These are phyloP conservation scores for Citrus unshiu DNA, from an alignment of 345 rosid genomes.

Conservation along the genomic window DNA sequence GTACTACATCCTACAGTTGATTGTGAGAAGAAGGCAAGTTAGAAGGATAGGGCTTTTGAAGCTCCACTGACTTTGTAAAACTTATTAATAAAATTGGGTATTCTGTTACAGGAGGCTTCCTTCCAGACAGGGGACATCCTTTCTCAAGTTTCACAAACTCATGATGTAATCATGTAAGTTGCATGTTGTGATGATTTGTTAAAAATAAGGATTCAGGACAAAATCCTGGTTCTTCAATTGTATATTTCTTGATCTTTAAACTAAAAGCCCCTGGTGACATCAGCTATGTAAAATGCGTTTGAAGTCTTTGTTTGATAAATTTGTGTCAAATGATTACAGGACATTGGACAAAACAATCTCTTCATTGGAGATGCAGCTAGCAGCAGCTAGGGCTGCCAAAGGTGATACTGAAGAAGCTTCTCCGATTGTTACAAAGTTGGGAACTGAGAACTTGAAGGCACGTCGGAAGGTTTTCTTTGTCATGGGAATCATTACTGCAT, in stretches of 20 bases:
- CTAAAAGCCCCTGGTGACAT: background rate
- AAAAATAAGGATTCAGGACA: background rate
- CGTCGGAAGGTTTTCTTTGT: slow-evolving; percentile 69
- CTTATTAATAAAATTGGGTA: slow-evolving; percentile 16
- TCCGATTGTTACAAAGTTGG: slow-evolving; percentile 31
- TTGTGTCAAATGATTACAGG: slow-evolving; percentile 35
- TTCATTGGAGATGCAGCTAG: slow-evolving; percentile 70
- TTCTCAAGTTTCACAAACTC: slow-evolving; percentile 92
- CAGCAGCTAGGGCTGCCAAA: slow-evolving; percentile 70
- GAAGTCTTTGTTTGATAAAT: background rate
- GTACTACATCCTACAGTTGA: slow-evolving; percentile 46
- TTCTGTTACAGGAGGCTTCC: slow-evolving; percentile 41
- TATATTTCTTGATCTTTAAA: background rate
- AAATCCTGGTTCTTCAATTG: background rate
- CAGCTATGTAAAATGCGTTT: background rate
- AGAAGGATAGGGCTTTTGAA: background rate
- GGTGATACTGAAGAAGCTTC: slow-evolving; percentile 38
- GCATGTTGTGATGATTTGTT: slow-evolving; percentile 6
- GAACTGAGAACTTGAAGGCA: slow-evolving; percentile 40
- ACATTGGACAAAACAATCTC: slow-evolving; percentile 71
- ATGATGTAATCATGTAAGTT: slow-evolving; percentile 76
- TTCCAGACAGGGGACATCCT: slow-evolving; percentile 61
- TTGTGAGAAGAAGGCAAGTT: slow-evolving; percentile 77
- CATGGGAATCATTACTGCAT: slow-evolving; percentile 79
- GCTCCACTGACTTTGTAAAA: slow-evolving; percentile 5